phyloP scores from a whole-genome alignment of 176 grass and related monocot species.

The Pontederia paniculata region DNA sequence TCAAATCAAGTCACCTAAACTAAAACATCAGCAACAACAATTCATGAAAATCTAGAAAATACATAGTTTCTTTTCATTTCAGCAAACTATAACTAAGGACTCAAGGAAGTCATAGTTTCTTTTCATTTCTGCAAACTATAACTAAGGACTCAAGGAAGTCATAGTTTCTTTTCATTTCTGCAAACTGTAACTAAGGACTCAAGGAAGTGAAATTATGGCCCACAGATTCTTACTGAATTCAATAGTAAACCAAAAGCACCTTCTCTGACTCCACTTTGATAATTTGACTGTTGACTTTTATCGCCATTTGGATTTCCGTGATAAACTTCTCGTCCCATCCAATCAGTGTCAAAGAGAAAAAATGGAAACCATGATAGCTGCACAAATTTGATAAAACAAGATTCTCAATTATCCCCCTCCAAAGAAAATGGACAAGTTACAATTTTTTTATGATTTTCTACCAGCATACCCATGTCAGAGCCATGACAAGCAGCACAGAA shows the following conservation, averaged over 20 bases:
- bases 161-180: no score
- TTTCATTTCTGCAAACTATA: no score
- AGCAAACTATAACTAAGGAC: no score
- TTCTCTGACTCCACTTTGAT: conserved; percentile 87
- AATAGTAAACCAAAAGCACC: conserved; percentile 99
- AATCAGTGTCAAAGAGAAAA: conserved; percentile 98
- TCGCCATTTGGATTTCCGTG: conserved; percentile 90
- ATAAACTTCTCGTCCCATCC: conserved; percentile 99
- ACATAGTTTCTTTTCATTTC: no score
- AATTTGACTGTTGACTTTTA: conserved; percentile 43
- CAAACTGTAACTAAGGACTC: no score
- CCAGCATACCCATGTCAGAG: conserved; percentile 78
- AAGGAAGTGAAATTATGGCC: conserved; percentile 13
- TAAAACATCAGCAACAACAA: no score
- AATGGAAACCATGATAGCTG: conserved; percentile 98
- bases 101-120: no score
- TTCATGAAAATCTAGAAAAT: no score
- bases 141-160: no score
- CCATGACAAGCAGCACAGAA: conserved; percentile 94
- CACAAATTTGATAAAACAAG: conserved; percentile 13
- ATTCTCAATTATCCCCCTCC: not conserved
- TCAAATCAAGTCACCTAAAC: no score
- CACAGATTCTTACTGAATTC: conserved; percentile 89
- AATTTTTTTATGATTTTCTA: not conserved
- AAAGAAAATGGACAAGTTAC: no score